Base-by-base conservation (phyloP, 108 stramenopile genomes). In the Cyclotella baltica region DNA sequence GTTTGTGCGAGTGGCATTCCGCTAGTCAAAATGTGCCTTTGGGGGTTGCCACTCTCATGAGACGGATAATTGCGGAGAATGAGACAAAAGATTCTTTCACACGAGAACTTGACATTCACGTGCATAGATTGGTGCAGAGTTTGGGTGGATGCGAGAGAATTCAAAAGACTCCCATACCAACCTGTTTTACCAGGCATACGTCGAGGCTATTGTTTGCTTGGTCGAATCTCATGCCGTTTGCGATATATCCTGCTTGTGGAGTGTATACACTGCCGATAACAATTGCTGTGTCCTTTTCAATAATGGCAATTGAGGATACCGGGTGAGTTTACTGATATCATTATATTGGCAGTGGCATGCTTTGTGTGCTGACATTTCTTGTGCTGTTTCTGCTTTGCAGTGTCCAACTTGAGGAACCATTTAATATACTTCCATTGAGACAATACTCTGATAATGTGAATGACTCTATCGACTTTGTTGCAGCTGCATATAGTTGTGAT, bases 361-460 rank as follows among this genome's bases (percentile, higher is more conserved):
- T 58, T 28, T 35, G 36, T 8, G 27, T 40, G 27, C 23, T 43
- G 38, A 37, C 23, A 37, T 43, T 43, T 27, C 15, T 28, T 29
- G 48, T 51, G 28, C 23, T 19, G 25, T 30, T 10, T 67, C 29
- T 20, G 28, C n/a, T 16, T 15, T 2, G 0, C 51, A 73, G 73
- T 22, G 86, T 86, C 18, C 83, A 86, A 46, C 58, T 86, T 16
- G 86, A 87, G 56, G 86, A 87, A 61, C 86, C 86, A 30, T 87
- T 85, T 51, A 75, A 87, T 55, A 83, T 87, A 23, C 48, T 87
- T 18, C 86, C 86, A 8, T 52, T 87, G 19, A 61, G 86, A 25
- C 86, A 87, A 72, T 87, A 85, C 57, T 67, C 73, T 15, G 84
- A 87, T 33, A 77, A 78, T 56, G 67, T 73, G 16, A 83, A 69